Evolutionary conservation across 345 rosid genomes (phyloP).

Genomic region (Adansonia digitata): DNA sequence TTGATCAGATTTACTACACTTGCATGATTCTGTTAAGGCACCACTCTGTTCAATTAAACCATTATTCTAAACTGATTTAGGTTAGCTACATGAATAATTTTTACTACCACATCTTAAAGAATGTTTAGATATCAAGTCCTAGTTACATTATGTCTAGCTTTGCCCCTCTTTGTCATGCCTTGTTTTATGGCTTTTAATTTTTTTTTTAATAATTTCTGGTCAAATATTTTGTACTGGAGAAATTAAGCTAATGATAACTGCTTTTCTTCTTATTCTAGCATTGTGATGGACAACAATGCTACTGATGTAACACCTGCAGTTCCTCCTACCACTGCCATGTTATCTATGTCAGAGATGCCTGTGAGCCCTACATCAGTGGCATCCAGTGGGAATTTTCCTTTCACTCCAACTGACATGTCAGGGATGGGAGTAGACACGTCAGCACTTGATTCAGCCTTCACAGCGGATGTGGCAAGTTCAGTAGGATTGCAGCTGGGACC

Average conservation of each 20-base stretch:
- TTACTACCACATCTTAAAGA: background rate
- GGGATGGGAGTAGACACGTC: conserved; percentile 91
- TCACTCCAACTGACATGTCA: conserved; percentile 76
- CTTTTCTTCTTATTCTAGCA: conserved; percentile 37
- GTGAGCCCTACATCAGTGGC: conserved; percentile 92
- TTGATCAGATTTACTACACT: background rate
- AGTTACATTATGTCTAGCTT: background rate
- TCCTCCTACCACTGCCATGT: conserved; percentile 57
- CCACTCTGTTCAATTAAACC: background rate
- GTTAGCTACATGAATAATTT: background rate
- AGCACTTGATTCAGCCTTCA: conserved; percentile 79
- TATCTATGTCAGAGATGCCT: conserved; percentile 85
- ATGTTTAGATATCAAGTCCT: background rate
- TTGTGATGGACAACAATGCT: conserved; percentile 61
- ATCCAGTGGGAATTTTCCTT: conserved; percentile 87
- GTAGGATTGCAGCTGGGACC: conserved; percentile 83
- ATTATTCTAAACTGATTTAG: background rate
- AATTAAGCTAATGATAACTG: conserved; percentile 19
- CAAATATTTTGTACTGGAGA: background rate
- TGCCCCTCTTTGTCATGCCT: background rate
- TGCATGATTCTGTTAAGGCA: background rate
- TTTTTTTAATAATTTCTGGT: background rate
- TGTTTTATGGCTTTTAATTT: background rate
- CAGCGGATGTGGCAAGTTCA: conserved; percentile 81
- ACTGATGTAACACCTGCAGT: conserved; percentile 55